Evolutionary conservation across 306 rosid genomes (phyloP).

Genomic region (Potentilla sterilis): DNA sequence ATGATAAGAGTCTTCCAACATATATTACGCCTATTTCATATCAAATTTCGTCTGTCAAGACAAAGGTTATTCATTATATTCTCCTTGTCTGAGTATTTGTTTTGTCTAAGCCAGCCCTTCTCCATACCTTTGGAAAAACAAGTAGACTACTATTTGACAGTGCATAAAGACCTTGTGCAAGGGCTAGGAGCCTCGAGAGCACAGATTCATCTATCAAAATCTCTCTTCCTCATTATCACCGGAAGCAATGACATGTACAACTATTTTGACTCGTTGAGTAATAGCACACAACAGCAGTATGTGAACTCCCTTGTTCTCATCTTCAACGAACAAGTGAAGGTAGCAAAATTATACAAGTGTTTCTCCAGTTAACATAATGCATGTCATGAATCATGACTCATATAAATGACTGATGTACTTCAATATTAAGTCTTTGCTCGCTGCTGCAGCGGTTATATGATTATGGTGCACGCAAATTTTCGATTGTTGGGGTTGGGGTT

Average conservation of each 20-base stretch:
- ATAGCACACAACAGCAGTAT: constrained; percentile 54
- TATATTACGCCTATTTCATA: too few relatives aligned
- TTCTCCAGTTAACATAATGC: neutral
- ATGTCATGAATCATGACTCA: neutral
- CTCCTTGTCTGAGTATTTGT: neutral
- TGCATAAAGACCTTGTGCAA: constrained; percentile 29
- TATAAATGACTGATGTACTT: neutral
- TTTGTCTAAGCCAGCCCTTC: constrained; percentile 35
- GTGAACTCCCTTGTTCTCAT: constrained; percentile 46
- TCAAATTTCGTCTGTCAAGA: too few relatives aligned
- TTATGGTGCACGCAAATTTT: constrained; percentile 67
- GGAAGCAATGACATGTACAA: constrained; percentile 82
- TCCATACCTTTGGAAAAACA: constrained; percentile 51
- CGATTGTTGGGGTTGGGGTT: constrained; percentile 45
- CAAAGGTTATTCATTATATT: neutral
- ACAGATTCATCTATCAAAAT: constrained; percentile 46
- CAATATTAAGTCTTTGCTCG: neutral
- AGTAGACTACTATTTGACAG: constrained; percentile 50
- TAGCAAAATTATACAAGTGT: neutral
- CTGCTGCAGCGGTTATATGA: constrained; percentile 51
- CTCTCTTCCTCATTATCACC: constrained; percentile 49
- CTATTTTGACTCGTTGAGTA: constrained; percentile 40
- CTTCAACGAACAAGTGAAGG: constrained; percentile 57
- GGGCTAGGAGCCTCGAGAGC: constrained; percentile 36
- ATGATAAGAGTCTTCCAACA: neutral